Conservation (phyloP, 352 stramenopile genomes). For the Pythium volutum region DNA sequence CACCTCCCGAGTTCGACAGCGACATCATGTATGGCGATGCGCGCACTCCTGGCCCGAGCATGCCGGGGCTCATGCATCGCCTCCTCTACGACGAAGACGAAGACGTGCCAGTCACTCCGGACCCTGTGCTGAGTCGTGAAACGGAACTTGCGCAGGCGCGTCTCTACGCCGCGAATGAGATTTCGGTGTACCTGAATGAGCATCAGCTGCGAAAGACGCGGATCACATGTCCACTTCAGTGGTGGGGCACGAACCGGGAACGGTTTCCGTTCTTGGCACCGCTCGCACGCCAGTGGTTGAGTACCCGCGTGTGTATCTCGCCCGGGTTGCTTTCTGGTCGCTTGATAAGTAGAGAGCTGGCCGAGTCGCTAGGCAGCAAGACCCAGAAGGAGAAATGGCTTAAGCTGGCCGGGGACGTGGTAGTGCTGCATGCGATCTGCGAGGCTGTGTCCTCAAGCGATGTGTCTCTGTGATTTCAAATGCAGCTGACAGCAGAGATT, state of each 20-base stretch:
- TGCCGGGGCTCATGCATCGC: conserved; percentile 47
- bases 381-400: conserved; percentile 6
- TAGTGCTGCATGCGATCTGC: conserved; percentile 7
- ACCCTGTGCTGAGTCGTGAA: conserved; percentile 30
- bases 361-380: conserved; percentile 16
- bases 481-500: no score
- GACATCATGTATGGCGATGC: conserved; percentile 33
- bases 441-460: neutral
- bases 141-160: conserved; percentile 37
- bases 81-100: conserved; percentile 54
- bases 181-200: conserved; percentile 38
- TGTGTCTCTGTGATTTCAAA: conserved; percentile 4
- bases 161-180: conserved; percentile 36
- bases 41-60: neutral
- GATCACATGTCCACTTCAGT: conserved; percentile 41
- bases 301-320: conserved; percentile 19
- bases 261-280: conserved; percentile 40
- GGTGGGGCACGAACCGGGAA: conserved; percentile 41
- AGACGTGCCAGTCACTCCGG: conserved; percentile 25
- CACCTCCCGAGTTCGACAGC: conserved; percentile 28
- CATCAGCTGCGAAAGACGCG: conserved; percentile 43
- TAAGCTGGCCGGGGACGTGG: conserved; percentile 9
- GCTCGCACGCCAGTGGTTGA: conserved; percentile 39
- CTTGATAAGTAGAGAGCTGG: conserved; percentile 5
- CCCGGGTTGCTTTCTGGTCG: neutral